These are phyloP conservation scores for Blastocystis sp. DNA, from an alignment of 352 stramenopile species.

Conservation along the genomic window DNA sequence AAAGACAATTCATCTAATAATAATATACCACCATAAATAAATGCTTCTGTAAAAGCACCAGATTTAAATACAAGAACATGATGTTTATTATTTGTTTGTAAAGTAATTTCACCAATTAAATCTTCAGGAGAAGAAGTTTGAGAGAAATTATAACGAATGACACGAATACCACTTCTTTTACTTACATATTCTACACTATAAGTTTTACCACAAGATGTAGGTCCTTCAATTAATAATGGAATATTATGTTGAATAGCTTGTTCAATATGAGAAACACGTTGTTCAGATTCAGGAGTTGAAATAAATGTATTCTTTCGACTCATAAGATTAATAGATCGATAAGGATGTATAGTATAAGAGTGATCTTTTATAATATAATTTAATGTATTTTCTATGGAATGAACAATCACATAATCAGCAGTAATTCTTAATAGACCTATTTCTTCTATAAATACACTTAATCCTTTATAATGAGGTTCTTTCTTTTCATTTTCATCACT, in stretches of 20 bases:
- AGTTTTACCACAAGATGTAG: conserved; percentile 12
- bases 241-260: conserved; percentile 4
- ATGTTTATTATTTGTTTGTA: not conserved
- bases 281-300: too few species aligned
- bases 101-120: conserved; percentile 1
- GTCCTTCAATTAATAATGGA: not conserved
- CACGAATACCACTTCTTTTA: not conserved
- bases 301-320: too few species aligned
- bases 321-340: too few species aligned
- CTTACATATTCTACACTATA: conserved; percentile 13
- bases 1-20: conserved; percentile 18
- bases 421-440: too few species aligned
- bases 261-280: too few species aligned
- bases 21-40: conserved; percentile 7
- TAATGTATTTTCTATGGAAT: too few species aligned
- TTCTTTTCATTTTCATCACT: too few species aligned
- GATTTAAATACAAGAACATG: conserved; percentile 4
- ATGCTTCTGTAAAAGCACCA: conserved; percentile 25
- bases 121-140: conserved; percentile 13
- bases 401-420: too few species aligned
- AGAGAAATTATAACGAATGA: conserved; percentile 14
- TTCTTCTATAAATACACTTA: too few species aligned
- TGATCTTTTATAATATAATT: too few species aligned
- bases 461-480: too few species aligned
- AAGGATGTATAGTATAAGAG: too few species aligned